Evolutionary conservation across 2,329 filamentous ascomycete genomes (phyloP).

Genomic region (Phialophora expanda): DNA sequence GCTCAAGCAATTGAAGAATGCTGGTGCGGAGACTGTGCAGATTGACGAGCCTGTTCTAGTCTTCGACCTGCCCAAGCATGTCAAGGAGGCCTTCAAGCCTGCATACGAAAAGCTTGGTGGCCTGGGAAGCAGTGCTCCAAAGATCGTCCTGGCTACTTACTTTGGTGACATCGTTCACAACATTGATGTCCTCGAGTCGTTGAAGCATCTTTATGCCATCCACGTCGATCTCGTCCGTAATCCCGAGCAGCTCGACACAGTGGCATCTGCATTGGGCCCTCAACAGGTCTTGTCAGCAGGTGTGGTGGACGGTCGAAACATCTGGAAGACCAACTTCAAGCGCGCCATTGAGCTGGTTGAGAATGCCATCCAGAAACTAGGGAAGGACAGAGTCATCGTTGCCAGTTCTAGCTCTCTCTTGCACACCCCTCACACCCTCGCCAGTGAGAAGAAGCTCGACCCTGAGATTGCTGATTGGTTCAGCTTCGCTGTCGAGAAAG

Average conservation of each 20-base stretch:
- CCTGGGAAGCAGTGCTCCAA: slow-evolving; percentile 80
- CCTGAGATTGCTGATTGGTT: slow-evolving; percentile 96
- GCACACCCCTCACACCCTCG: slow-evolving; percentile 96
- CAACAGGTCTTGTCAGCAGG: slow-evolving; percentile 91
- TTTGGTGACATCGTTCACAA: slow-evolving; percentile 99
- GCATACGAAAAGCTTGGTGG: slow-evolving; percentile 86
- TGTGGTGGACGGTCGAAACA: slow-evolving; percentile 98
- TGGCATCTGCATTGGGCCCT: slow-evolving; percentile 79
- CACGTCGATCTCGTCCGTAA: slow-evolving; percentile 97
- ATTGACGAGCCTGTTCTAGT: slow-evolving; percentile 98
- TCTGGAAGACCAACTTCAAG: slow-evolving; percentile 99
- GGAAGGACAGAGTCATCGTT: slow-evolving; percentile 96
- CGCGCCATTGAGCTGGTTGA: slow-evolving; percentile 89
- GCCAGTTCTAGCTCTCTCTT: slow-evolving; percentile 97
- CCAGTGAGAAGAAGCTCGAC: slow-evolving; percentile 98
- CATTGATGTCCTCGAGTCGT: slow-evolving; percentile 81
- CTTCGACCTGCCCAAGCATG: slow-evolving; percentile 86
- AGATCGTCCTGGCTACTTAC: slow-evolving; percentile 92
- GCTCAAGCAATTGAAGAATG: slow-evolving; percentile 88
- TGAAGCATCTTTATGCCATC: slow-evolving; percentile 76
- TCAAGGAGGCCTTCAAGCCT: slow-evolving; percentile 97
- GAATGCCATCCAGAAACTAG: slow-evolving; percentile 89
- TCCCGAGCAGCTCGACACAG: slow-evolving; percentile 92
- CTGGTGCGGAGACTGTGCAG: slow-evolving; percentile 94
- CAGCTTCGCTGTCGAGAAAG: slow-evolving; percentile 96